A percentile compares a stretch with the other conserved stretches of the same genome.
These are phyloP conservation scores for Cladorrhinum sp. DNA, from an alignment of 2,329 filamentous ascomycete genomes.

Conservation along the genomic window DNA sequence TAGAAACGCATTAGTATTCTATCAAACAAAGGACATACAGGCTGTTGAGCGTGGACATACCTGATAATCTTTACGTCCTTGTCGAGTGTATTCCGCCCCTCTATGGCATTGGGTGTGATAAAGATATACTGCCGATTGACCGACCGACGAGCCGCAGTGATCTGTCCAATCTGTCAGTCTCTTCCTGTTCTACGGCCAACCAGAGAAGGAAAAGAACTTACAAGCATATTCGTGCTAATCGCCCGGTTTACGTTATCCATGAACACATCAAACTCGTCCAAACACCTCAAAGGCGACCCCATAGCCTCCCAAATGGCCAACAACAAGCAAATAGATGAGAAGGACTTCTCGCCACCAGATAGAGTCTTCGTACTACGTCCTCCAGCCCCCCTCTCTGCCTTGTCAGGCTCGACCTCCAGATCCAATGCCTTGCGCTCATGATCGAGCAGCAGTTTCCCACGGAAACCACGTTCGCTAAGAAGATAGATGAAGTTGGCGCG, in stretches of 20 bases:
- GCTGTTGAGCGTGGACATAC: constrained; percentile 39
- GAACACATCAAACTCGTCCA: constrained; percentile 98
- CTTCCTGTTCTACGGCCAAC: neutral
- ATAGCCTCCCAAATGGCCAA: constrained; percentile 97
- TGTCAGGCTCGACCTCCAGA: constrained; percentile 70
- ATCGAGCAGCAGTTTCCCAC: constrained; percentile 75
- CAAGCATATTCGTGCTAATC: constrained; percentile 90
- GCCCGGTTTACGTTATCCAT: constrained; percentile 97
- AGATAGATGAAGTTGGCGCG: constrained; percentile 85
- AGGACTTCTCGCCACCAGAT: constrained; percentile 95
- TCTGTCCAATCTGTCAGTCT: constrained; percentile 48
- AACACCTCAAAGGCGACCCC: constrained; percentile 88
- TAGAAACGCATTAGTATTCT: constrained; percentile 27
- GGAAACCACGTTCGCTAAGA: constrained; percentile 83
- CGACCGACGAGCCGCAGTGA: constrained; percentile 77
- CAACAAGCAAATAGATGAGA: constrained; percentile 91
- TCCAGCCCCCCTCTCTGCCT: constrained; percentile 64
- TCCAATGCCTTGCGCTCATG: constrained; percentile 73
- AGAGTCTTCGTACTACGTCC: constrained; percentile 87
- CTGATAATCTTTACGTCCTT: constrained; percentile 77
- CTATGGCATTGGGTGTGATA: constrained; percentile 88
- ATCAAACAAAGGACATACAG: neutral
- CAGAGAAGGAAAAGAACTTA: constrained; percentile 44
- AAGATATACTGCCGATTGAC: constrained; percentile 94
- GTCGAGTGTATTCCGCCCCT: constrained; percentile 54